These are phyloP conservation scores for Pseudohalonectria lignicola DNA, from an alignment of 2,329 filamentous ascomycete species.

Conservation along the genomic window DNA sequence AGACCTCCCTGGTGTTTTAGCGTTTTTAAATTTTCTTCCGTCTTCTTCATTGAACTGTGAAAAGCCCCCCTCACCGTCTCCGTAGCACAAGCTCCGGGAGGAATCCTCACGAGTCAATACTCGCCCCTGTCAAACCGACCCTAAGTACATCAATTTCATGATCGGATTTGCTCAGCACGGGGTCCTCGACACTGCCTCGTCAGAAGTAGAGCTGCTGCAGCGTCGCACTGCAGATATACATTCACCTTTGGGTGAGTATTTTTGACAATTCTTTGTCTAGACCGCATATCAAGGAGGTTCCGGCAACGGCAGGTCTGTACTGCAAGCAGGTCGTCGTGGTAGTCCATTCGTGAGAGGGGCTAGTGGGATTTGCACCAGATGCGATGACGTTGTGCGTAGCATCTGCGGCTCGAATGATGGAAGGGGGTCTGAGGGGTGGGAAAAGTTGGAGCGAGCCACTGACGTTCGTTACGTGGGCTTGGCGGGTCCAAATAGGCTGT, in stretches of 20 bases:
- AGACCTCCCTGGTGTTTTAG: not conserved
- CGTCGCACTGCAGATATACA: not conserved
- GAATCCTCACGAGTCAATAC: not conserved
- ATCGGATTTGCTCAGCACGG: not conserved
- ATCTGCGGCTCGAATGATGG: slow-evolving; percentile 3
- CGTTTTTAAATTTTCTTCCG: not conserved
- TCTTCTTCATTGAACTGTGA: not conserved
- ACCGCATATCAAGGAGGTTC: not conserved
- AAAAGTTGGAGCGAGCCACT: too few species aligned
- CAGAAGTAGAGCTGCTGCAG: not conserved
- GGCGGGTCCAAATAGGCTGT: too few species aligned
- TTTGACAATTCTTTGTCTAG: not conserved
- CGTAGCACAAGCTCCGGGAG: not conserved
- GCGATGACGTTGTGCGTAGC: slow-evolving; percentile 3
- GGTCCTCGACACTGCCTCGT: not conserved
- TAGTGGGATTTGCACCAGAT: not conserved
- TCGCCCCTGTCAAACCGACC: not conserved
- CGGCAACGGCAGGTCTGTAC: too few species aligned
- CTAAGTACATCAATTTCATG: too few species aligned
- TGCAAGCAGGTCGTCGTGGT: too few species aligned
- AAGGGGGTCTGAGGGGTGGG: not conserved
- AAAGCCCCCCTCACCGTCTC: too few species aligned
- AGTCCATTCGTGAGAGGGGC: too few species aligned
- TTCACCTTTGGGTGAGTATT: not conserved
- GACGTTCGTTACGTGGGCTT: too few species aligned